These are phyloP conservation scores for Sporothrix sp. DNA, from an alignment of 2,329 filamentous ascomycete genomes.

Conservation along the genomic window DNA sequence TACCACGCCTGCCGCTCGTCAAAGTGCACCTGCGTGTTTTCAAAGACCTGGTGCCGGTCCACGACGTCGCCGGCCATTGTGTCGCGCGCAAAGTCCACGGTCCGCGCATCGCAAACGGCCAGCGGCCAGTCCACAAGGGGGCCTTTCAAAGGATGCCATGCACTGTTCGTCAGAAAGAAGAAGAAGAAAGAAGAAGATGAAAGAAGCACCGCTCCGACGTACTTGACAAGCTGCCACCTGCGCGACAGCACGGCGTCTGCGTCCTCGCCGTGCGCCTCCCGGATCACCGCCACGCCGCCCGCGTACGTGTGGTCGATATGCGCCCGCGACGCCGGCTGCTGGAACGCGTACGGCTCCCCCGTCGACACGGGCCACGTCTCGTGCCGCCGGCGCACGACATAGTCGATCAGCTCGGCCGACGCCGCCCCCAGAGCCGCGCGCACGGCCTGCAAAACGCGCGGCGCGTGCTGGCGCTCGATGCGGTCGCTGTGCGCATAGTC, in stretches of 20 bases:
- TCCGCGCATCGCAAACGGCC: conserved; percentile 18
- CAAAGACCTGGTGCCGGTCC: conserved; percentile 17
- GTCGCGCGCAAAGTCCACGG: conserved; percentile 18
- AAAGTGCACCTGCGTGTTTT: conserved; percentile 19
- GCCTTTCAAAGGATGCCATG: conserved; percentile 19
- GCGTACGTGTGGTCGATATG: conserved; percentile 24
- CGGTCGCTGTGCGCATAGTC: conserved; percentile 5
- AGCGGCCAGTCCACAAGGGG: conserved; percentile 20
- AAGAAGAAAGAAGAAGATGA: not conserved
- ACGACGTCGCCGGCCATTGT: conserved; percentile 19
- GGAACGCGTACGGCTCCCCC: conserved; percentile 13
- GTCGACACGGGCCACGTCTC: conserved; percentile 16
- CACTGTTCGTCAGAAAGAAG: conserved; percentile 9
- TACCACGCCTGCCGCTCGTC: conserved; percentile 17
- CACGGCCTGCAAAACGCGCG: conserved; percentile 12
- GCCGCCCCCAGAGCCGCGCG: conserved; percentile 8
- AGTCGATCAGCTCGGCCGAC: conserved; percentile 18
- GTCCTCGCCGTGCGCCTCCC: conserved; percentile 34
- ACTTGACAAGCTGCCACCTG: conserved; percentile 15
- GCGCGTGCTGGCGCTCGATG: conserved; percentile 12
- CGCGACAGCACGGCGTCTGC: not conserved
- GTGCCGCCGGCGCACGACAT: conserved; percentile 17
- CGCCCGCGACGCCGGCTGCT: conserved; percentile 16
- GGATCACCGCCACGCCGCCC: conserved; percentile 42
- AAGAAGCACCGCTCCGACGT: not conserved